phyloP scores from a whole-genome alignment of 2,329 filamentous ascomycete species.

The Zasmidium citrigriseum region DNA sequence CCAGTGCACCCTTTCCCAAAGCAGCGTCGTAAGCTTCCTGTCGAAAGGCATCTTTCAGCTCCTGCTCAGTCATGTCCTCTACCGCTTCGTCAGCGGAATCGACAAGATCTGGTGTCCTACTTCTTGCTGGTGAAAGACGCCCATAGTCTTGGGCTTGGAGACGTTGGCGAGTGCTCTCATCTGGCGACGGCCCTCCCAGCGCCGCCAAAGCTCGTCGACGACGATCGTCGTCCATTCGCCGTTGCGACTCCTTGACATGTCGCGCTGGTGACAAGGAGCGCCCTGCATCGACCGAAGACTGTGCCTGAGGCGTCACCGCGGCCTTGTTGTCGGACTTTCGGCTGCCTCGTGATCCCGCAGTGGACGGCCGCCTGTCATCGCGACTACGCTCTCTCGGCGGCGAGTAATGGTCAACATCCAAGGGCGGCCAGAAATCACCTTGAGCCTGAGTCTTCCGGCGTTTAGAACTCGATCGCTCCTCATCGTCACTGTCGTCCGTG shows the following conservation, averaged over 20 bases:
- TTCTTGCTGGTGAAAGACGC: background rate
- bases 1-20: conserved; percentile 15
- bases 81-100: background rate
- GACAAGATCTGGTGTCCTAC: background rate
- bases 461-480: conserved; percentile 3
- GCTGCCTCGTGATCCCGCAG: background rate
- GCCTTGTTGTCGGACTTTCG: background rate
- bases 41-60: conserved; percentile 20
- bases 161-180: background rate
- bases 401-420: conserved; percentile 7
- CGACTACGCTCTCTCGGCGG: background rate
- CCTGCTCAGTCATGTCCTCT: background rate
- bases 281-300: background rate
- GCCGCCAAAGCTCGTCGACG: background rate
- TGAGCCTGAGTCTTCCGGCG: background rate
- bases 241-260: conserved; percentile 4
- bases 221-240: background rate
- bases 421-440: conserved; percentile 8
- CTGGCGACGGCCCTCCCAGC: too few relatives aligned
- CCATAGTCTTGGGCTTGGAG: background rate
- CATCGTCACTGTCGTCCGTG: background rate
- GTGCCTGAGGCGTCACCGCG: background rate
- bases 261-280: background rate
- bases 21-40: conserved; percentile 30
- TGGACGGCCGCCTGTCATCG: background rate